phyloP scores from a whole-genome alignment of 768 basidiomycete species.

The Lepiota brunneoincarnata region DNA sequence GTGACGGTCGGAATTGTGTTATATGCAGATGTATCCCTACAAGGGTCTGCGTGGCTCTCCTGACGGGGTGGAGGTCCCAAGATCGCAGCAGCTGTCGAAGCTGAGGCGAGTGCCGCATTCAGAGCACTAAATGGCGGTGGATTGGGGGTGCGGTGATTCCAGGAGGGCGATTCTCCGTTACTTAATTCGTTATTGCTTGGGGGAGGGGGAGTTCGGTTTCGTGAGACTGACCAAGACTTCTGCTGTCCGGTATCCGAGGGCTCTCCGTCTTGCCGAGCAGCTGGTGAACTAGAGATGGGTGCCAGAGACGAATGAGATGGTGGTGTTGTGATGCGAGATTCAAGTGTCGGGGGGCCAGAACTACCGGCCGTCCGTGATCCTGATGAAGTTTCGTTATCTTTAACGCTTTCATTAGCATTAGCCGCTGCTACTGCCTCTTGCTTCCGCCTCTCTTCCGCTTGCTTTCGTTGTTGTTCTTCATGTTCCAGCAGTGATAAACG shows the following conservation, averaged over 20 bases:
- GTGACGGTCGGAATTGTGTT: not conserved
- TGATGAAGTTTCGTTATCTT: conserved; percentile 20
- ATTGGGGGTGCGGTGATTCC: conserved; percentile 30
- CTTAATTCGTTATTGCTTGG: conserved; percentile 21
- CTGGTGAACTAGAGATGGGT: conserved; percentile 16
- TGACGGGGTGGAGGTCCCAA: conserved; percentile 21
- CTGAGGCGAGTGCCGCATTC: conserved; percentile 41
- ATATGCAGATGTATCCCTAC: conserved; percentile 1
- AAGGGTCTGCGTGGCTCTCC: conserved; percentile 8
- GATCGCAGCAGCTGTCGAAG: conserved; percentile 45
- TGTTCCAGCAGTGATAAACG: conserved; percentile 91
- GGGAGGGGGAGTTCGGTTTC: conserved; percentile 36
- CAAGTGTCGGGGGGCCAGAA: conserved; percentile 31
- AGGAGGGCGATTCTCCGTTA: conserved; percentile 29
- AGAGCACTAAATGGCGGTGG: conserved; percentile 44
- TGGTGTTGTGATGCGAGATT: conserved; percentile 22
- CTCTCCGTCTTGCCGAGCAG: conserved; percentile 19
- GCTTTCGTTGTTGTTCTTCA: conserved; percentile 85
- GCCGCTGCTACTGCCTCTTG: conserved; percentile 39
- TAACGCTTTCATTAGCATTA: not conserved
- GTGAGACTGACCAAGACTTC: conserved; percentile 32
- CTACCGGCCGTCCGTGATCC: conserved; percentile 21
- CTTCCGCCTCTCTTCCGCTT: conserved; percentile 67
- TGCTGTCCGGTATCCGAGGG: conserved; percentile 20
- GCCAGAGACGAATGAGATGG: conserved; percentile 23